Evolutionary conservation across 2,329 filamentous ascomycete genomes (phyloP).

Genomic region (Botrytis elliptica): DNA sequence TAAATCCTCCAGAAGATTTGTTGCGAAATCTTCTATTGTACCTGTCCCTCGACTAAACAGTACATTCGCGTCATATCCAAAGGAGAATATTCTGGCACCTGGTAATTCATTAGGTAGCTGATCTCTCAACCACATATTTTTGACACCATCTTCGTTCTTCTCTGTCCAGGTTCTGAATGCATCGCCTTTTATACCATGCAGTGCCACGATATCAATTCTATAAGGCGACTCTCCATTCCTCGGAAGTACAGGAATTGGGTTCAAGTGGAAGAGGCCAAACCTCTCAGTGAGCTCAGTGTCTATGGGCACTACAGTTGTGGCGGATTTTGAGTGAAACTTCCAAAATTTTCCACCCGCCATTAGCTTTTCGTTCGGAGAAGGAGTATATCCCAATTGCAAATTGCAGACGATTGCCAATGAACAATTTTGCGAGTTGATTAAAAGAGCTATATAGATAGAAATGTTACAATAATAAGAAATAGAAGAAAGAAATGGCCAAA

Average conservation of each 20-base stretch:
- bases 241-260: neutral
- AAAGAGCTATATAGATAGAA: neutral
- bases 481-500: neutral
- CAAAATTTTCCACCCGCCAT: neutral
- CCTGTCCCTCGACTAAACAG: constrained; percentile 21
- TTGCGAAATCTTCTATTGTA: constrained; percentile 25
- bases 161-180: constrained; percentile 32
- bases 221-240: neutral
- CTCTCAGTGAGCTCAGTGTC: neutral
- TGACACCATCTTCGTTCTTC: constrained; percentile 16
- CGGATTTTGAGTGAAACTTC: neutral
- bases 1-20: constrained; percentile 24
- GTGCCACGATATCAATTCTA: constrained; percentile 26
- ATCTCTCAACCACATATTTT: constrained; percentile 31
- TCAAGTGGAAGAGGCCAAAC: constrained; percentile 14
- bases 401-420: neutral
- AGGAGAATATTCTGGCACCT: constrained; percentile 30
- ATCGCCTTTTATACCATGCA: constrained; percentile 29
- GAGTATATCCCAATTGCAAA: neutral
- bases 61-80: constrained; percentile 30
- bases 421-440: neutral
- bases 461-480: neutral
- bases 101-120: constrained; percentile 27
- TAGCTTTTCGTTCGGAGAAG: neutral
- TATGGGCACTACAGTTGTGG: neutral